Percentiles rank a stretch among this genome's conserved stretches.
Conservation (phyloP, 2,329 filamentous ascomycete genomes). For the Aulographum hederae region DNA sequence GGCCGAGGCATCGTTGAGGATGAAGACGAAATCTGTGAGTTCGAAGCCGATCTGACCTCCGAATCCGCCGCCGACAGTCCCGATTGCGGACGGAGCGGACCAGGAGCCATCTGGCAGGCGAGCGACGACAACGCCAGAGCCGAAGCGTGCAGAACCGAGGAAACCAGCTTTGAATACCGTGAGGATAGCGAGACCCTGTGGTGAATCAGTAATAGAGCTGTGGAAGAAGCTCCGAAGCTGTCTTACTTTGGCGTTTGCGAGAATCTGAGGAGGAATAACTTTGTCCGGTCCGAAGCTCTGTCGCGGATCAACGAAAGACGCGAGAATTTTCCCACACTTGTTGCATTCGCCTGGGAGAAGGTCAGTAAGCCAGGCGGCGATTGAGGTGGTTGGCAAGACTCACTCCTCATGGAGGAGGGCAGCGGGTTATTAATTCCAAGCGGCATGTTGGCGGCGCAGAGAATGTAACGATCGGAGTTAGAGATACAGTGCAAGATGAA, state of each 20-base stretch:
- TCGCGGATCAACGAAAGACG: constrained; percentile 83
- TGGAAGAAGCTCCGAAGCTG: too few relatives aligned
- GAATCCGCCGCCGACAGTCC: constrained; percentile 64
- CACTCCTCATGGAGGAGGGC: constrained; percentile 33
- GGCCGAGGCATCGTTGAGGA: constrained; percentile 77
- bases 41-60: constrained; percentile 79
- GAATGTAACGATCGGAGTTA: too few relatives aligned
- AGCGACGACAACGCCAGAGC: constrained; percentile 66
- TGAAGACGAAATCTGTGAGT: constrained; percentile 91
- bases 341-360: constrained; percentile 67
- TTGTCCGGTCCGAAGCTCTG: constrained; percentile 94
- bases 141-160: constrained; percentile 65
- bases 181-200: constrained; percentile 59
- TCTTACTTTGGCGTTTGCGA: constrained; percentile 86
- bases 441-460: constrained; percentile 24
- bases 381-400: constrained; percentile 13
- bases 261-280: constrained; percentile 78
- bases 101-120: constrained; percentile 59
- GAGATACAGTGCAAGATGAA: too few relatives aligned
- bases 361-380: constrained; percentile 12
- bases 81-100: constrained; percentile 69
- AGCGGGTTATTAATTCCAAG: constrained; percentile 34
- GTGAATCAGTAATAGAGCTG: neutral
- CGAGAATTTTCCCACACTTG: constrained; percentile 89
- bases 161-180: constrained; percentile 80